A percentile compares a stretch with the other conserved stretches of the same genome.
Conservation (phyloP, 83 land plant species). For the Thuja plicata region DNA sequence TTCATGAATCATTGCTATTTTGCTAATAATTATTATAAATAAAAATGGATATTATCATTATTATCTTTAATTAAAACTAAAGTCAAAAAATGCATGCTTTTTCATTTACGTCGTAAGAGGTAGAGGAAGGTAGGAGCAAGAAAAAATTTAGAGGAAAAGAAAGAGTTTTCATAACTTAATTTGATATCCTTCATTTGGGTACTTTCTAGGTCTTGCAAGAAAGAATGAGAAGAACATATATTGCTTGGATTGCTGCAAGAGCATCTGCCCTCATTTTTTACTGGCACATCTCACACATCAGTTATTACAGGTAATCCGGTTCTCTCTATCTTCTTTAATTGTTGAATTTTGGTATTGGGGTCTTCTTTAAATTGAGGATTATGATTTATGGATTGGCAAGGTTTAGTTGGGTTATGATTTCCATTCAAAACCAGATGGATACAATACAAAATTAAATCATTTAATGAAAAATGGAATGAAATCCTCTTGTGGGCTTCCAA, state of each 20-base stretch:
- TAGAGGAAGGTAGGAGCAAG: too few relatives aligned
- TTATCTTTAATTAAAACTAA: too few relatives aligned
- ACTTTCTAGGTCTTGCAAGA: too few relatives aligned
- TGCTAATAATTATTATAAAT: too few relatives aligned
- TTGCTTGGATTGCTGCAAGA: too few relatives aligned
- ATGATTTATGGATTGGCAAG: not conserved
- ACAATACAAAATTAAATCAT: not conserved
- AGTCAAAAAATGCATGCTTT: too few relatives aligned
- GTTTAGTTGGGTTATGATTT: not conserved
- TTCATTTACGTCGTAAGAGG: too few relatives aligned
- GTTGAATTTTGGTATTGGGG: not conserved
- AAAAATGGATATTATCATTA: too few relatives aligned
- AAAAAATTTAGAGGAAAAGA: too few relatives aligned
- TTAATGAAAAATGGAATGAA: not conserved
- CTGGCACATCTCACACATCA: slow-evolving; percentile 53
- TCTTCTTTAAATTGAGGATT: not conserved
- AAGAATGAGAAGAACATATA: slow-evolving; percentile 89
- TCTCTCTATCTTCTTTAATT: not conserved
- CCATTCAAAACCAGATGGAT: not conserved
- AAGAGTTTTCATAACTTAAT: too few relatives aligned
- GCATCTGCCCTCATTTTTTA: slow-evolving; percentile 82
- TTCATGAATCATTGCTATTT: too few relatives aligned
- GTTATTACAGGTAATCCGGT: slow-evolving; percentile 53
- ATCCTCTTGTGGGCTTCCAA: not conserved
- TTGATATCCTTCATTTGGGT: too few relatives aligned